Conservation (phyloP, 2,329 filamentous ascomycete species). For the Triangularia verruculosa region DNA sequence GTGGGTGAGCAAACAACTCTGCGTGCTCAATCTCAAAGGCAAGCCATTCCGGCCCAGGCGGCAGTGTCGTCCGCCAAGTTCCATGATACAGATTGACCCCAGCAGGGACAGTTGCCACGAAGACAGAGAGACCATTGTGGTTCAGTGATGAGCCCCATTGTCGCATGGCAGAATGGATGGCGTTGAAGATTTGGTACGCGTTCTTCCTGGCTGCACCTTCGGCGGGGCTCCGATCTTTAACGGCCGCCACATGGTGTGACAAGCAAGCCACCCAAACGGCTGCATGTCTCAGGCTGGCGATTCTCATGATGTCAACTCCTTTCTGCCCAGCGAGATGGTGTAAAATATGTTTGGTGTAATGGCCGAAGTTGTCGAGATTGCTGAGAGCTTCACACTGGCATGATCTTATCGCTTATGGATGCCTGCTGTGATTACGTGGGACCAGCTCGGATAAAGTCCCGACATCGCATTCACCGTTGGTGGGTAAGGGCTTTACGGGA, state of each 20-base stretch:
- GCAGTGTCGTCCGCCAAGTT: slow-evolving; percentile 40
- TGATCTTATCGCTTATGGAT: background rate
- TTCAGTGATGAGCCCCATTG: slow-evolving; percentile 72
- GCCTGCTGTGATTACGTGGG: background rate
- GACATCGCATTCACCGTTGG: background rate
- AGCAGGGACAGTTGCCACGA: slow-evolving; percentile 61
- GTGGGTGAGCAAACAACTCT: slow-evolving; percentile 54
- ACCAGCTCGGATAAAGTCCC: background rate
- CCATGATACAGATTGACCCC: slow-evolving; percentile 70
- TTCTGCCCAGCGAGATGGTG: background rate
- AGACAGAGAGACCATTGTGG: slow-evolving; percentile 74
- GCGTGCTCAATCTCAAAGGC: slow-evolving; percentile 77
- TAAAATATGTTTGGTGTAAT: background rate
- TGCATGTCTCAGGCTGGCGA: slow-evolving; percentile 1
- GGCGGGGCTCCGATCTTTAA: slow-evolving; percentile 27
- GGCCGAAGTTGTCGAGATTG: background rate
- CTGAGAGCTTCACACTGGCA: background rate
- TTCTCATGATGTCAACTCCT: background rate
- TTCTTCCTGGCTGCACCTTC: slow-evolving; percentile 44
- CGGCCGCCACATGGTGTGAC: background rate
- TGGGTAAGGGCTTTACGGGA: background rate
- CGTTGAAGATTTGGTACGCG: slow-evolving; percentile 68
- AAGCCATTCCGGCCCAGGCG: slow-evolving; percentile 63
- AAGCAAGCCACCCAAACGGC: slow-evolving; percentile 1
- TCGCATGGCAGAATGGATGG: slow-evolving; percentile 67